Evolutionary conservation across 805 yeast genomes (phyloP).

Genomic region (Spencermartinsiella europaea): DNA sequence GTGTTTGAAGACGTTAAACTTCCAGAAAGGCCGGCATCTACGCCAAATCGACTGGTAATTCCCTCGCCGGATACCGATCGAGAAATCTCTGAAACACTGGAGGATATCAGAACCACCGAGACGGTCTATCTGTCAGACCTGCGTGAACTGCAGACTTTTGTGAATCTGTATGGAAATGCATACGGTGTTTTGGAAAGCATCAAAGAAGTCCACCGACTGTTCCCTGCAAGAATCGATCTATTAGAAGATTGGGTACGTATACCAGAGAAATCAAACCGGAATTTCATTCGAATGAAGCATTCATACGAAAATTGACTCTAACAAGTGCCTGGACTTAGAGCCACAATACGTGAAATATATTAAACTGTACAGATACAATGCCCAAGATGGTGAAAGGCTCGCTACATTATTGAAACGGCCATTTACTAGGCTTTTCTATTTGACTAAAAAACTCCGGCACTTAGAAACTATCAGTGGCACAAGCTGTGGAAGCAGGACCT

Average conservation of each 20-base stretch:
- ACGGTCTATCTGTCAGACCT: slow-evolving; percentile 7
- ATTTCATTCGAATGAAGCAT: too few relatives aligned
- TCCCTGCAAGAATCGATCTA: neutral
- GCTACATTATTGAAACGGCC: slow-evolving; percentile 16
- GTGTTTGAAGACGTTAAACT: neutral
- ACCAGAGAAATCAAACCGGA: too few relatives aligned
- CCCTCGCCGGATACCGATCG: neutral
- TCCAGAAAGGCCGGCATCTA: neutral
- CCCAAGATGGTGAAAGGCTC: slow-evolving; percentile 14
- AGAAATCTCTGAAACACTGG: neutral
- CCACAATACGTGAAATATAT: slow-evolving; percentile 12
- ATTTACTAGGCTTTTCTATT: slow-evolving; percentile 12
- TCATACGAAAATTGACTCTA: too few relatives aligned
- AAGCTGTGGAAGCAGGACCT: neutral
- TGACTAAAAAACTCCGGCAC: slow-evolving; percentile 8
- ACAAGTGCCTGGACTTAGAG: slow-evolving; percentile 4
- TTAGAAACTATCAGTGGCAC: slow-evolving; percentile 5
- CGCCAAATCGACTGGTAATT: neutral
- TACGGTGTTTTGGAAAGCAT: slow-evolving; percentile 4
- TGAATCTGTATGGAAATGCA: slow-evolving; percentile 1
- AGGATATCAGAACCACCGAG: slow-evolving; percentile 7
- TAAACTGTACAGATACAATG: slow-evolving; percentile 10
- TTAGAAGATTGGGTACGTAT: neutral
- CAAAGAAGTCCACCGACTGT: slow-evolving; percentile 1
- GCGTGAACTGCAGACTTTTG: slow-evolving; percentile 2